phyloP scores from a whole-genome alignment of 139 green algal genomes.

The Chlamydomonas eustigma region DNA sequence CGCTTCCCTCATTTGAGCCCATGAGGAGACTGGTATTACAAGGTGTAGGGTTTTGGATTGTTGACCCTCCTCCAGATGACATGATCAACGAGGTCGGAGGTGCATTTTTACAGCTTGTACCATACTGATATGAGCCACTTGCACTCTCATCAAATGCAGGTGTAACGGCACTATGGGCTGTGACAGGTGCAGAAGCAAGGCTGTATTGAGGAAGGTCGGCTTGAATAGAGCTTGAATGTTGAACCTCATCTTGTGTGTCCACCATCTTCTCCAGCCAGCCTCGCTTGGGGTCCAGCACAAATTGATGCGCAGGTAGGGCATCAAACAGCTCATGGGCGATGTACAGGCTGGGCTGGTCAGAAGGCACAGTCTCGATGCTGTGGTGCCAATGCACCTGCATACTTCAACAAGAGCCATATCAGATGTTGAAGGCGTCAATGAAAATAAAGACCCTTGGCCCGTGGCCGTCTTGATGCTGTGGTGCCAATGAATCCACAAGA shows the following conservation, averaged over 20 bases:
- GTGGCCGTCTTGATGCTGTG: too few species aligned
- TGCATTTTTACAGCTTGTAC: slow-evolving; percentile 8
- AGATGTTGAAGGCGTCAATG: too few species aligned
- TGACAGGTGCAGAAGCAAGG: not conserved
- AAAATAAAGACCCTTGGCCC: too few species aligned
- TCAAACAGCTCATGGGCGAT: slow-evolving; percentile 98
- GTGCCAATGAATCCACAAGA: too few species aligned
- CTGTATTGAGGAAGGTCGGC: too few species aligned
- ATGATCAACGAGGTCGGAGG: slow-evolving; percentile 15
- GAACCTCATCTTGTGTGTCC: slow-evolving; percentile 42
- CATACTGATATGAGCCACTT: not conserved
- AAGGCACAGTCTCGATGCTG: slow-evolving; percentile 60
- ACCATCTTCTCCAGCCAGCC: slow-evolving; percentile 84
- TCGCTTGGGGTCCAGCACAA: slow-evolving; percentile 47
- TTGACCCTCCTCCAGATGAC: not conserved
- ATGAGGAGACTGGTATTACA: too few species aligned
- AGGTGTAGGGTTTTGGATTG: too few species aligned
- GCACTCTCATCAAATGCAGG: not conserved
- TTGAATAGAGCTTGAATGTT: too few species aligned
- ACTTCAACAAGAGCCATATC: not conserved
- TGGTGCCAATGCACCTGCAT: slow-evolving; percentile 67
- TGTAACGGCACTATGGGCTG: not conserved
- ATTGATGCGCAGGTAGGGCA: slow-evolving; percentile 94
- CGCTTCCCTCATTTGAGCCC: not conserved
- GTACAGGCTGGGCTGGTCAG: slow-evolving; percentile 59